Evolutionary conservation across 2,329 filamentous ascomycete species (phyloP), one percentile per base, ranked within the genome.

Genomic region (Nemania sp.): DNA sequence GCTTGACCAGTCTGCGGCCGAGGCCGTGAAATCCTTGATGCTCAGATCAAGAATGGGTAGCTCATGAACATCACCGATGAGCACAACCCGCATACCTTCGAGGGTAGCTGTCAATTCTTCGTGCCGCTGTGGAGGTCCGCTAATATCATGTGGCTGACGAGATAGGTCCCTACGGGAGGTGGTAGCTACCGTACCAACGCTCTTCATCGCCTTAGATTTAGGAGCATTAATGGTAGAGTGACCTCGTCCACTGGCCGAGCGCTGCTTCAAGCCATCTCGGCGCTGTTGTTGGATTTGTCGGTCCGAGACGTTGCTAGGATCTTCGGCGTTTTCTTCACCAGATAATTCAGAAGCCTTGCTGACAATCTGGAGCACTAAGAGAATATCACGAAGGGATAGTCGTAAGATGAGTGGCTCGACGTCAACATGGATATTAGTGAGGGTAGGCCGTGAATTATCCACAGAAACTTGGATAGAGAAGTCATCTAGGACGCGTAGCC

Each of bases 61-160:
- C 73, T 99, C 95, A 67, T 99, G 95, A 3, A 95, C 75, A 66
- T 99, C 94, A 7, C 95, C 95, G 64, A 99, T 97, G 14, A 99
- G 79, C 12, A 99, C 90, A 2, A 99, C 84, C 56, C 95, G 86
- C 58, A 99, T 82, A 12, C 95, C 95, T 59, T 95, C 90, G 46
- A 99, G 80, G 3, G 86, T 86, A 20, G 93, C 86, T n/a, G 86
- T 89, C 65, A 99, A 79, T 66, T 96, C 89, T 70, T 99, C 94
- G 37, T 77, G 75, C 20, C 70, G 72, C 15, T 64, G 67, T 1
- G 68, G 68, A 0, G 56, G 52, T 52, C 69, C 70, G 36, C 52
- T 61, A 17, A 71, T 40, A 54, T 72, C 70, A 43, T 72, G 71
- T 6, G 67, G 60, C 33, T 68, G 64, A n/a, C 62, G 42, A 2